These are phyloP conservation scores for Durotheca rogersii DNA, from an alignment of 495 filamentous ascomycete species.

Conservation along the genomic window DNA sequence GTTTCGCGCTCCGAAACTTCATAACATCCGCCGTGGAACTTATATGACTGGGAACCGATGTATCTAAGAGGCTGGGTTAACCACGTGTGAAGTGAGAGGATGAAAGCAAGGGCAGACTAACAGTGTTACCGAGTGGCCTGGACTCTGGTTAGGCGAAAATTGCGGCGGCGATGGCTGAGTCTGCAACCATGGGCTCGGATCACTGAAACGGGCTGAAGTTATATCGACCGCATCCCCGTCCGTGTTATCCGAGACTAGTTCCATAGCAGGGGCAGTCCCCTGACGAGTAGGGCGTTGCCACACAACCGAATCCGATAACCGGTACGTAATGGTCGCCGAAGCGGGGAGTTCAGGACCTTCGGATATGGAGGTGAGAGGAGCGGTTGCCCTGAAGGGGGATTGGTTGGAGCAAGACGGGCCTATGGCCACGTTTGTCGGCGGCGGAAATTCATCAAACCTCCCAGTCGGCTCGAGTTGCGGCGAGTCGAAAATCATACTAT, in stretches of 20 bases:
- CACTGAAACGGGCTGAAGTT: too few species aligned
- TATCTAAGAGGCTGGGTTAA: slow-evolving; percentile 2
- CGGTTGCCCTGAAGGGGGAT: slow-evolving; percentile 18
- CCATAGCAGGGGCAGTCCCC: too few species aligned
- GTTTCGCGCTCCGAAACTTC: slow-evolving; percentile 5
- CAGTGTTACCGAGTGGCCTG: slow-evolving; percentile 9
- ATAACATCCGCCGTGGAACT: slow-evolving; percentile 7
- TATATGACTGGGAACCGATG: slow-evolving; percentile 11
- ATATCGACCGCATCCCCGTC: too few species aligned
- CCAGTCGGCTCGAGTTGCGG: slow-evolving; percentile 1
- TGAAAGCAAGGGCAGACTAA: background rate
- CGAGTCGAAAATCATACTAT: background rate
- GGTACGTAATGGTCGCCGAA: background rate
- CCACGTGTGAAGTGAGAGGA: background rate
- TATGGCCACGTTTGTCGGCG: background rate
- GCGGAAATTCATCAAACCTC: slow-evolving; percentile 2
- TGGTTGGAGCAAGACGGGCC: slow-evolving; percentile 2
- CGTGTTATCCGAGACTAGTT: too few species aligned
- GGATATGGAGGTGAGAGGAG: slow-evolving; percentile 24
- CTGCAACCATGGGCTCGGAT: background rate
- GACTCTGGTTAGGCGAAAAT: background rate
- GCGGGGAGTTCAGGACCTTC: slow-evolving; percentile 28
- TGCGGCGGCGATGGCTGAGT: slow-evolving; percentile 1
- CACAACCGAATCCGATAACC: background rate
- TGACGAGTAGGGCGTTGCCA: slow-evolving; percentile 1